Evolutionary conservation across 805 yeast genomes (phyloP).

Genomic region (Diddensiella caesifluorescens): DNA sequence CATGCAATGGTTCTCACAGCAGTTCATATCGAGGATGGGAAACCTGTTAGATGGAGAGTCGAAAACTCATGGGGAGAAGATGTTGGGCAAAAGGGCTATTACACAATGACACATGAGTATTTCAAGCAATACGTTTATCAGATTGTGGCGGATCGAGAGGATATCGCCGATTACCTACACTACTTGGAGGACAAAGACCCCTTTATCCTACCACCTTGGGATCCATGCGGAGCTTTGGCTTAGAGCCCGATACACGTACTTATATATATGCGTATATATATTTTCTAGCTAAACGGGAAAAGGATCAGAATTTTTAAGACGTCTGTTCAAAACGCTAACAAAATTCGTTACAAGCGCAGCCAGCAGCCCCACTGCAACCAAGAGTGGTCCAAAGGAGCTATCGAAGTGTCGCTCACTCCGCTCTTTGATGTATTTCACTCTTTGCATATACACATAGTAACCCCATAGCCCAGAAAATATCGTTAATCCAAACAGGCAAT

Average conservation of each 20-base stretch:
- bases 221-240: slow-evolving; percentile 76
- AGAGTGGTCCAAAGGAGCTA: slow-evolving; percentile 82
- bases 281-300: background rate
- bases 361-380: slow-evolving; percentile 65
- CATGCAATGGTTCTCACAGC: slow-evolving; percentile 88
- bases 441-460: slow-evolving; percentile 62
- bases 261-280: background rate
- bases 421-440: slow-evolving; percentile 67
- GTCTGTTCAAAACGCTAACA: slow-evolving; percentile 34
- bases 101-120: slow-evolving; percentile 66
- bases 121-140: slow-evolving; percentile 71
- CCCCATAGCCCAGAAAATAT: slow-evolving; percentile 88
- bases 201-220: slow-evolving; percentile 66
- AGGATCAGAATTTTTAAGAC: slow-evolving; percentile 7
- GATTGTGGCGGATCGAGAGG: slow-evolving; percentile 54
- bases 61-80: slow-evolving; percentile 77
- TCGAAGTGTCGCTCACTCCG: slow-evolving; percentile 87
- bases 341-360: slow-evolving; percentile 68
- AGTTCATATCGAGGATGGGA: slow-evolving; percentile 62
- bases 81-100: slow-evolving; percentile 61
- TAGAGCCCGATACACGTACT: slow-evolving; percentile 4
- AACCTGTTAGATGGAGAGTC: slow-evolving; percentile 63
- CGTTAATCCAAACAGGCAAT: slow-evolving; percentile 73
- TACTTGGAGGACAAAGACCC: slow-evolving; percentile 42
- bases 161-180: slow-evolving; percentile 39